Conservation (phyloP, 1,284 basidiomycete species). For the Moniliophthora roreri region DNA sequence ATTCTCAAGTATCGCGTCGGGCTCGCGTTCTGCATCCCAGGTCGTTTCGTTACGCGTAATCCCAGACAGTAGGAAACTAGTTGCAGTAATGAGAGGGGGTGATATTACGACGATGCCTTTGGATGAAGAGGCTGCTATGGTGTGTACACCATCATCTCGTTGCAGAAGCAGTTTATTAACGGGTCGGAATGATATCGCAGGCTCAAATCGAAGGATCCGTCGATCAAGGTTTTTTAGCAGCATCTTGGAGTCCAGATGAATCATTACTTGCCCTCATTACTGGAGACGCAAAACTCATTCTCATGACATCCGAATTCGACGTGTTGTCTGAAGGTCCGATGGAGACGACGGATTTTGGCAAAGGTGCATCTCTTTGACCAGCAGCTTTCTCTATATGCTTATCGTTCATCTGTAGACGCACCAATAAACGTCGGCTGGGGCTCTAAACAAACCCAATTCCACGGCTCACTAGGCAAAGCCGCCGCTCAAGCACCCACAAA, state of each 20-base stretch:
- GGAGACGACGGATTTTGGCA: constrained; percentile 79
- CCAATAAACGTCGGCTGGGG: constrained; percentile 99
- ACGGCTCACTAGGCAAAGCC: constrained; percentile 91
- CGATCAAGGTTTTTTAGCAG: constrained; percentile 81
- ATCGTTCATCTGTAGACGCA: constrained; percentile 52
- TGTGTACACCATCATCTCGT: constrained; percentile 25
- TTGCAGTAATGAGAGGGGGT: constrained; percentile 68
- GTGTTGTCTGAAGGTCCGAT: constrained; percentile 80
- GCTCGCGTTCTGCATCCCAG: constrained; percentile 34
- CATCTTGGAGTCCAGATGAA: constrained; percentile 91
- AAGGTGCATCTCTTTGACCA: constrained; percentile 51
- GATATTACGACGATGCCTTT: constrained; percentile 73
- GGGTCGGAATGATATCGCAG: constrained; percentile 38
- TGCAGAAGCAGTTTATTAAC: constrained; percentile 13
- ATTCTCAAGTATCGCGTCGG: constrained; percentile 32
- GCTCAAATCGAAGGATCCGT: constrained; percentile 84
- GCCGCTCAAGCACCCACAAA: constrained; percentile 64
- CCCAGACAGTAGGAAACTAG: constrained; percentile 63
- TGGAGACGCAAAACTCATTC: constrained; percentile 77
- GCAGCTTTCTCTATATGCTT: constrained; percentile 12
- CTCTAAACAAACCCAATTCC: constrained; percentile 95
- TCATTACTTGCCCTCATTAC: constrained; percentile 80
- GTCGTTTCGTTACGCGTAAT: constrained; percentile 66
- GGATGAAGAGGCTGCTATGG: constrained; percentile 50
- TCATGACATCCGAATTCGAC: constrained; percentile 91